Percentiles rank a stretch among this genome's conserved stretches.
These are phyloP conservation scores for Zygosaccharomyces siamensis DNA, from an alignment of 805 yeast species.

Conservation along the genomic window DNA sequence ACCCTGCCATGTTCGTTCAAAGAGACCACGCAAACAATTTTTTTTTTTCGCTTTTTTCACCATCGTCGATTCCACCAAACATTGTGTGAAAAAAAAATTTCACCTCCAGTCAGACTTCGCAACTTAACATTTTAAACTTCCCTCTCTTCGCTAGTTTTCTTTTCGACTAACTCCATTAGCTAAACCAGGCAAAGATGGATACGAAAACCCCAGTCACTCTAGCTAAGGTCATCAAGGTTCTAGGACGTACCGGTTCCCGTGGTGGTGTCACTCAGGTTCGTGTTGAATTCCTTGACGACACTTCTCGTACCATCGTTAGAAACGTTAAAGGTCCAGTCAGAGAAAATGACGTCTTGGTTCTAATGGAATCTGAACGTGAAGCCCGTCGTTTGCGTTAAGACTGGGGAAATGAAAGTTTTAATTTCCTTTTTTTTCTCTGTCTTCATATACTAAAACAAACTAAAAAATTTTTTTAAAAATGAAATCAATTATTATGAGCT, in stretches of 20 bases:
- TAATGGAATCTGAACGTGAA: constrained; percentile 99
- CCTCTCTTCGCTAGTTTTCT: not conserved
- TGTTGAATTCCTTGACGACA: constrained; percentile 93
- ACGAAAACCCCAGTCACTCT: constrained; percentile 90
- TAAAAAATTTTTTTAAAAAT: constrained; percentile 3
- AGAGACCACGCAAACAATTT: constrained; percentile 15
- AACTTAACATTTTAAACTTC: not conserved
- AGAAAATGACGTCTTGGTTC: constrained; percentile 96
- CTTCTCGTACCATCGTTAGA: constrained; percentile 94
- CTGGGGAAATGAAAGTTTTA: not conserved
- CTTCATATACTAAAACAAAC: constrained; percentile 7
- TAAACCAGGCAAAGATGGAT: constrained; percentile 32
- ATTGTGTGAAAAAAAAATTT: constrained; percentile 7
- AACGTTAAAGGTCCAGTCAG: constrained; percentile 98
- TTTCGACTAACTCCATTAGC: constrained; percentile 3
- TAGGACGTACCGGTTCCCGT: constrained; percentile 99
- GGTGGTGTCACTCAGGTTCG: constrained; percentile 99
- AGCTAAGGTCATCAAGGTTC: constrained; percentile 98
- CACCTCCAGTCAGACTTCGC: constrained; percentile 5
- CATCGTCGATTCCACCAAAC: constrained; percentile 4
- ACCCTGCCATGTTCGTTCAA: constrained; percentile 12
- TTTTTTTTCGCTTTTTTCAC: constrained; percentile 5
- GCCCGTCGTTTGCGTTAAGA: constrained; percentile 86
- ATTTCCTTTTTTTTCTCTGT: constrained; percentile 5
- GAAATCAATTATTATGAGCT: constrained; percentile 3